Conservation (phyloP, 805 yeast species). For the Barnettozyma siamensis region DNA sequence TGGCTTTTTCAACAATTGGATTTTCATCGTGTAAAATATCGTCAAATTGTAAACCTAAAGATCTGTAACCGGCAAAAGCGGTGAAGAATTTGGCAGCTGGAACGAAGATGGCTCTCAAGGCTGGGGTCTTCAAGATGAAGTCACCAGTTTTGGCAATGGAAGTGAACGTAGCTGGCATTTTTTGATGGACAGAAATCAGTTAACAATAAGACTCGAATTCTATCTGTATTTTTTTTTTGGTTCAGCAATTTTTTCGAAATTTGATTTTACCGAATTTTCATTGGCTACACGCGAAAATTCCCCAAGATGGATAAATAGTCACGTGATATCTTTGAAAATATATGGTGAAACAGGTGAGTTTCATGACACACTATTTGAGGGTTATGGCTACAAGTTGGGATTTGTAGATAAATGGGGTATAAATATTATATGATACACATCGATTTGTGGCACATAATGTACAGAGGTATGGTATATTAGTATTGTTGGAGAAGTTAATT, state of each 20-base stretch:
- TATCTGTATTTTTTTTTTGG: neutral
- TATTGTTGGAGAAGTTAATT: neutral
- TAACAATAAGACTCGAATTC: neutral
- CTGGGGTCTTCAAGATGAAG: slow-evolving; percentile 74
- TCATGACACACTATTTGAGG: neutral
- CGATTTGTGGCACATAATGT: too few species aligned
- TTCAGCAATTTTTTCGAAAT: neutral
- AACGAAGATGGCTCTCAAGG: slow-evolving; percentile 64
- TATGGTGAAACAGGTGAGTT: neutral
- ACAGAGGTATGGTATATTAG: neutral
- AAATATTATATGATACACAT: too few species aligned
- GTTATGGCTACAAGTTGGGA: too few species aligned
- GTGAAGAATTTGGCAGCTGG: slow-evolving; percentile 77
- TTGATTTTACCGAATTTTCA: slow-evolving; percentile 2
- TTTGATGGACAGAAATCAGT: neutral
- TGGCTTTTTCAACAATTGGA: slow-evolving; percentile 80
- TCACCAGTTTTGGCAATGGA: slow-evolving; percentile 71
- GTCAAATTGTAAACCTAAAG: slow-evolving; percentile 86
- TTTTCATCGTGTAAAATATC: slow-evolving; percentile 86
- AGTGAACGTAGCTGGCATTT: slow-evolving; percentile 31
- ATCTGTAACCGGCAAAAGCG: slow-evolving; percentile 85
- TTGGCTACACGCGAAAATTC: slow-evolving; percentile 1
- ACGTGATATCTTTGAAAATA: too few species aligned
- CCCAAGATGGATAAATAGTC: too few species aligned
- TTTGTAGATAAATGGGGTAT: too few species aligned